Evolutionary conservation across 331 rosid genomes (phyloP), one percentile per base, ranked within the genome.

Genomic region (Quercus tomentella): DNA sequence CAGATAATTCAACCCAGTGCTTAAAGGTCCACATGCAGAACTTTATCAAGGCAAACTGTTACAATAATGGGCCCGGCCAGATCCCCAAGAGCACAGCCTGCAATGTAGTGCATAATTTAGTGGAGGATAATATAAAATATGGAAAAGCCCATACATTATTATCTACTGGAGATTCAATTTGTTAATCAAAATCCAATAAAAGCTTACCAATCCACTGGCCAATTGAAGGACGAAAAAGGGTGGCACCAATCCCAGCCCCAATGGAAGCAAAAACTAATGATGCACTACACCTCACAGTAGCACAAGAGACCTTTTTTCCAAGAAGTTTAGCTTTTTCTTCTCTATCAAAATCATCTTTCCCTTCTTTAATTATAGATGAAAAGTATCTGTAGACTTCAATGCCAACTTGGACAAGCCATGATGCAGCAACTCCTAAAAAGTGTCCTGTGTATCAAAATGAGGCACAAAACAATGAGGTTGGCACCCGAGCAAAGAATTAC

Each of bases 161-260:
- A 4, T 14, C 18, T 41, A 52, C 35, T 49, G 28, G 51, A 68
- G 54, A 73, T 7, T 65, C 71, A 67, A 70, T 68, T 41, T 37
- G 41, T 49, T 15, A 28, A 51, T 62, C 35, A 60, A 7, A 65
- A 57, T 49, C 16, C n/a, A 74, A 20, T 16, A 56, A 49, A 69
- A 71, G 72, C 90, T 86, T 88, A 94, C 98, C 98, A 11, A 91
- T 78, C 97, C 97, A 89, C 77, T 92, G 97, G 86, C 98, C 97
- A 0, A 77, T 15, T 7, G 94, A 89, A 17, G 98, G 98, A 75
- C 91, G 90, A 73, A 92, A 11, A 74, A 91, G 76, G 23, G 83
- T 74, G 70, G 98, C 97, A 63, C 97, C 93, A 6, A 94, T 86
- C n/a, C 95, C 98, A 8, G 97, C 97, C 63, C 97, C 97, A 54